A percentile compares a stretch with the other conserved stretches of the same genome.
Conservation (phyloP, 129 eudicot species). For the Smallanthus sonchifolius region DNA sequence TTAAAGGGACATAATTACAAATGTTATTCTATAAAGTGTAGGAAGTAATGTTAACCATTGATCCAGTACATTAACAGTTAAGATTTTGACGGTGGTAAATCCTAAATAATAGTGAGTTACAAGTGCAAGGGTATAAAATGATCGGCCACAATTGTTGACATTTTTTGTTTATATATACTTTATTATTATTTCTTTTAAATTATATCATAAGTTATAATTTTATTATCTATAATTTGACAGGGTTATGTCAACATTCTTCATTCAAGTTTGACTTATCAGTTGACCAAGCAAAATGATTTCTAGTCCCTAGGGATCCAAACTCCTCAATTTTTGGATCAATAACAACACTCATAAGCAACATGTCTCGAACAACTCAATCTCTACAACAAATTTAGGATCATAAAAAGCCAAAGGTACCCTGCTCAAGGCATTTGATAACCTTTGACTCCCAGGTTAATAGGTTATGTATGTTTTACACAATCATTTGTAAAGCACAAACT, state of each 20-base stretch:
- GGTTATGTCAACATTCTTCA: slow-evolving; percentile 14
- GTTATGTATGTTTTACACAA: slow-evolving; percentile 6
- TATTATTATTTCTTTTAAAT: too few relatives aligned
- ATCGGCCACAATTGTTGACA: too few relatives aligned
- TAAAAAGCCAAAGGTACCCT: slow-evolving; percentile 11
- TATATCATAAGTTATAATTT: too few relatives aligned
- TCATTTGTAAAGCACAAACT: slow-evolving; percentile 26
- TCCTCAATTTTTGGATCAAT: slow-evolving; percentile 20
- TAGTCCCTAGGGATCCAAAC: slow-evolving; percentile 21
- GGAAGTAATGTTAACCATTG: too few relatives aligned
- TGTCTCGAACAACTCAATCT: slow-evolving; percentile 6
- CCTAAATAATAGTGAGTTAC: too few relatives aligned
- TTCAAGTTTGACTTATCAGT: background rate
- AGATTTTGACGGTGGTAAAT: too few relatives aligned
- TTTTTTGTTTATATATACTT: too few relatives aligned
- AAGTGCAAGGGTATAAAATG: too few relatives aligned
- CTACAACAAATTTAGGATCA: slow-evolving; percentile 24
- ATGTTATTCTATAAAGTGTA: too few relatives aligned
- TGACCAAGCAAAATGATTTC: slow-evolving; percentile 17
- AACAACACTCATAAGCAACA: slow-evolving; percentile 19
- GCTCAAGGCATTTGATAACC: slow-evolving; percentile 6
- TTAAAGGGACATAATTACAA: too few relatives aligned
- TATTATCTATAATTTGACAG: too few relatives aligned
- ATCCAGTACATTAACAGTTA: too few relatives aligned
- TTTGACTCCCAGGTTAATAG: background rate